Evolutionary conservation across 768 basidiomycete species (phyloP), one percentile per base, ranked within the genome.

Genomic region (Kwoniella europaea): DNA sequence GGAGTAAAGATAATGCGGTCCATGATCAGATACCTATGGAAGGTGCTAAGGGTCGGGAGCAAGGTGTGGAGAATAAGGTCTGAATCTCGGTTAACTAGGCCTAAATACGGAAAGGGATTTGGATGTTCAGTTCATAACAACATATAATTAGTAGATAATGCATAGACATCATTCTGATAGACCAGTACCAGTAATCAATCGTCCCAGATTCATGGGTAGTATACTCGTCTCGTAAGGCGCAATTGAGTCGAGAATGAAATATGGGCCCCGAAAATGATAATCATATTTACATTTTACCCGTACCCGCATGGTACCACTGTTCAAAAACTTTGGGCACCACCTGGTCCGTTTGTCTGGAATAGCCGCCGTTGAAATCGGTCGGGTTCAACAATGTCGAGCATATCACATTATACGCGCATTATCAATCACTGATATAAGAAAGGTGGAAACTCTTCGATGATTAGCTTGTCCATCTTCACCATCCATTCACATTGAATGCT

Each of bases 221-320:
- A 50, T 50, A 35, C 6, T 35, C 35, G 35, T 35, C 35, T 35
- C 6, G 35, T 35, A 35, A 6, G 35, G 35, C 6, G 46, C 16
- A 18, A 50, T 50, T 18, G 46, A 50, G 46, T 50, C 46, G 46
- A 16, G 46, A 15, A 18, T 18, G 13, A 13, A 13, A 50, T 50
- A 5, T 50, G 46, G 46, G 46, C 35, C 35, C 35, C 35, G 35
- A 35, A 35, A 35, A 35, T 35, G 35, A 35, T 35, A 35, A 35
- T 35, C 35, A 35, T 35, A 35, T 35, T 35, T 35, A 35, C 35
- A 18, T 50, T 15, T 50, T 50, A 58, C 22, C 57, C 57, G 57
- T 35, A 58, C 24, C 24, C 57, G 57, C 57, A 58, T 58, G 57
- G 27, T 35, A 50, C 46, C 46, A 50, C 46, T 35, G 35, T 35